Percentiles rank a stretch among this genome's conserved stretches.
These are phyloP conservation scores for Henckelia pumila DNA, from an alignment of 257 asterid species.

Conservation along the genomic window DNA sequence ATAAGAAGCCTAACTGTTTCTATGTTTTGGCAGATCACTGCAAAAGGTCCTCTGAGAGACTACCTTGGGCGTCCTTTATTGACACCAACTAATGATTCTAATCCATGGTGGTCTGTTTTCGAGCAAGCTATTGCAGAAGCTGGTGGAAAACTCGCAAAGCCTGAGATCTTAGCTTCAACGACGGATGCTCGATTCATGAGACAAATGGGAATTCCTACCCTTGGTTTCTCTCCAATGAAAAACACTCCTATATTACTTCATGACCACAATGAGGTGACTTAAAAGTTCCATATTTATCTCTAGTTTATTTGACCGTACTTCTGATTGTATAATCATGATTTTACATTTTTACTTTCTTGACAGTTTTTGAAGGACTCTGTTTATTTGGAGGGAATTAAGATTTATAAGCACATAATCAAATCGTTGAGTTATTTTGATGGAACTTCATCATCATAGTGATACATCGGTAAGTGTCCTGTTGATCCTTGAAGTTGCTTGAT, in stretches of 20 bases:
- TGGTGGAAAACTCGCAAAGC: conserved; percentile 89
- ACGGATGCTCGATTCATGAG: conserved; percentile 89
- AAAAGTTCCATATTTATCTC: conserved; percentile 11
- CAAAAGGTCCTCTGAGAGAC: conserved; percentile 75
- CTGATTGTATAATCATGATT: not conserved
- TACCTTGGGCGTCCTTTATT: conserved; percentile 57
- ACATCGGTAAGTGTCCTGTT: conserved; percentile 2
- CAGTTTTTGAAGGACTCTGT: conserved; percentile 74
- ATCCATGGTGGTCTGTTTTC: conserved; percentile 89
- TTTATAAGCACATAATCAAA: conserved; percentile 73
- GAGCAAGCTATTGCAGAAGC: conserved; percentile 62
- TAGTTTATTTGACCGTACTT: not conserved
- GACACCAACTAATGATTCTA: conserved; percentile 71
- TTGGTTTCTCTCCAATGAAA: conserved; percentile 97
- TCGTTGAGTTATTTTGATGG: conserved; percentile 61
- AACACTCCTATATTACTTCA: conserved; percentile 86
- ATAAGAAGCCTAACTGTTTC: conserved; percentile 9
- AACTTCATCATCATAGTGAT: conserved; percentile 10
- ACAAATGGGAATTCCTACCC: conserved; percentile 68
- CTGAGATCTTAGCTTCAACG: conserved; percentile 82
- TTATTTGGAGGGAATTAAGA: conserved; percentile 73
- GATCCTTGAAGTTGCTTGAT: not conserved
- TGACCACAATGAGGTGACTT: conserved; percentile 85
- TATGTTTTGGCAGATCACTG: conserved; percentile 44
- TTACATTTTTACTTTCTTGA: conserved; percentile 21